Evolutionary conservation across 306 rosid species (phyloP).

Genomic region (Dryas alaskensis): DNA sequence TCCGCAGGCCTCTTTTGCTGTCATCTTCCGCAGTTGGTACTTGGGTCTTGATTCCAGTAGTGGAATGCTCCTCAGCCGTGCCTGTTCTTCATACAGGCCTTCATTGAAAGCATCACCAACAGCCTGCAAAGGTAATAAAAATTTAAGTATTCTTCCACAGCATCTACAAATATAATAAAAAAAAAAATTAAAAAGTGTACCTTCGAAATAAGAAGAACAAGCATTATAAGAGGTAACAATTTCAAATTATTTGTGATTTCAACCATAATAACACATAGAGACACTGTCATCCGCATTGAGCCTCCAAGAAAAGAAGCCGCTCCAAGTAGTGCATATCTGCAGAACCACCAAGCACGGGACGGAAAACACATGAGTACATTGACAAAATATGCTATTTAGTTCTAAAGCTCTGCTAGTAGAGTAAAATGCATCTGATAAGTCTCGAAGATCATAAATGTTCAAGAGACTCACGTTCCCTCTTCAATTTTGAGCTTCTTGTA

Average conservation of each 20-base stretch:
- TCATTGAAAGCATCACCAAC: conserved; percentile 73
- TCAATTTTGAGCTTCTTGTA: conserved; percentile 88
- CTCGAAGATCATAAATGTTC: not conserved
- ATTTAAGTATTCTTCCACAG: conserved; percentile 17
- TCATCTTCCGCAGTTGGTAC: conserved; percentile 91
- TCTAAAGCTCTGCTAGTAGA: not conserved
- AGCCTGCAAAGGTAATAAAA: conserved; percentile 53
- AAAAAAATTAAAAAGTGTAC: conserved; percentile 33
- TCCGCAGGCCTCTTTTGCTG: conserved; percentile 90
- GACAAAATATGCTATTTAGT: not conserved
- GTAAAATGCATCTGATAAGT: not conserved
- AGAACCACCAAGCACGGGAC: conserved; percentile 32
- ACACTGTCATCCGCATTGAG: conserved; percentile 96
- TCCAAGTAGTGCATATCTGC: conserved; percentile 93
- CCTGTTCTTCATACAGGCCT: conserved; percentile 92
- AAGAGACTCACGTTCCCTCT: conserved; percentile 90
- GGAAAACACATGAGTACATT: not conserved
- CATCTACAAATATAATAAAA: conserved; percentile 19
- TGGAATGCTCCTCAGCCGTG: conserved; percentile 77
- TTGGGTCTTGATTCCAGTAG: conserved; percentile 91
- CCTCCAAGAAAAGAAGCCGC: conserved; percentile 99
- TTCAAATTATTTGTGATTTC: conserved; percentile 91
- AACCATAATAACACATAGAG: conserved; percentile 96
- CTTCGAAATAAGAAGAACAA: conserved; percentile 97
- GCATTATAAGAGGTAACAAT: conserved; percentile 88